phyloP scores from a whole-genome alignment of 495 filamentous ascomycete genomes.

The Alectoria sarmentosa region DNA sequence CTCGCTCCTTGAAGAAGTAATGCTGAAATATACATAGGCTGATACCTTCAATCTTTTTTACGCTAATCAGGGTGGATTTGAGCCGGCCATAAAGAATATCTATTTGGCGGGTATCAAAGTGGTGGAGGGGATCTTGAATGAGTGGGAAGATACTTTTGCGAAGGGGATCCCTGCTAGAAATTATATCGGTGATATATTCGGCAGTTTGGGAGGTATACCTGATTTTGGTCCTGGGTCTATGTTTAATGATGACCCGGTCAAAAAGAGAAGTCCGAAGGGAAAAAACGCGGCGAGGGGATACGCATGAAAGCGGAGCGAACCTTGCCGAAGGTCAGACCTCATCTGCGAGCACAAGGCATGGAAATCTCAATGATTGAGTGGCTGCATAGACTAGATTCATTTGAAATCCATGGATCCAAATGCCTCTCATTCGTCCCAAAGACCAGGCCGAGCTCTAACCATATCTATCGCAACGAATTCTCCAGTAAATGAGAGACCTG shows the following conservation, averaged over 20 bases:
- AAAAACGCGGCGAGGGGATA: slow-evolving; percentile 12
- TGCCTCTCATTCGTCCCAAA: background rate
- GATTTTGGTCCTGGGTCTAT: slow-evolving; percentile 55
- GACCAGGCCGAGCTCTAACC: background rate
- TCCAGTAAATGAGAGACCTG: background rate
- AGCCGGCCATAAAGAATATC: slow-evolving; percentile 54
- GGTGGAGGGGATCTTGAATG: slow-evolving; percentile 54
- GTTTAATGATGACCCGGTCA: slow-evolving; percentile 26
- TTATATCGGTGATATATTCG: slow-evolving; percentile 69
- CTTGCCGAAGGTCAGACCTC: background rate
- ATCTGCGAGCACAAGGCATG: background rate
- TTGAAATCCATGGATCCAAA: background rate
- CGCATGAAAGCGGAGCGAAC: background rate
- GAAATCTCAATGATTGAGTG: background rate
- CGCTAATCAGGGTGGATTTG: slow-evolving; percentile 51
- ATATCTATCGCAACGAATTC: background rate
- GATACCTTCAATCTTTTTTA: slow-evolving; percentile 51
- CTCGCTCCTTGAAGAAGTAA: background rate
- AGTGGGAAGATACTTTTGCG: slow-evolving; percentile 53
- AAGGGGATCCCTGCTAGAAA: slow-evolving; percentile 55
- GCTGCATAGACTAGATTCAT: background rate
- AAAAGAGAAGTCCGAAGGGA: slow-evolving; percentile 20
- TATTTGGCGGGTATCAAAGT: slow-evolving; percentile 61
- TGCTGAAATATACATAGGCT: slow-evolving; percentile 11
- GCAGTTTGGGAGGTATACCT: slow-evolving; percentile 55